A percentile compares a stretch with the other conserved stretches of the same genome.
These are phyloP conservation scores for Erodium maritimum DNA, from an alignment of 345 rosid species.

Conservation along the genomic window DNA sequence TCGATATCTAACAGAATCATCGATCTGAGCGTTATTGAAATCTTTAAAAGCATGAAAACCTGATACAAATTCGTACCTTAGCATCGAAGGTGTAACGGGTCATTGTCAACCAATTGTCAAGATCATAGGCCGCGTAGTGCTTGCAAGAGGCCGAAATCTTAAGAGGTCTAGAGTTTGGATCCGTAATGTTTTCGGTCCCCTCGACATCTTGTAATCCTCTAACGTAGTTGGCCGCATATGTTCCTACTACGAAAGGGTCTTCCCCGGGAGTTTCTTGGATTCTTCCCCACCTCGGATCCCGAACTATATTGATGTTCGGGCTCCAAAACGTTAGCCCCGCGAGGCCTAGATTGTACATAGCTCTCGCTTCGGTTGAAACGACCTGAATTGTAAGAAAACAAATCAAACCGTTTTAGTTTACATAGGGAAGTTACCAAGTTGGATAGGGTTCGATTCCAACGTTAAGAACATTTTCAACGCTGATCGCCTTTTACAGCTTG, in stretches of 20 bases:
- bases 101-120: conserved; percentile 29
- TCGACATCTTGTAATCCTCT: conserved; percentile 37
- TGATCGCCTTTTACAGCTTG: too few relatives aligned
- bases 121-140: conserved; percentile 34
- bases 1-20: too few relatives aligned
- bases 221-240: conserved; percentile 25
- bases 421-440: too few relatives aligned
- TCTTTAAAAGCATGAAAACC: too few relatives aligned
- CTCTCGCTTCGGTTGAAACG: conserved; percentile 42
- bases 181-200: conserved; percentile 8
- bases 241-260: conserved; percentile 31
- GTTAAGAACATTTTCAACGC: too few relatives aligned
- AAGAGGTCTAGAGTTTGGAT: conserved; percentile 25
- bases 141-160: conserved; percentile 36
- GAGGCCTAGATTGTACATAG: conserved; percentile 38
- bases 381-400: too few relatives aligned
- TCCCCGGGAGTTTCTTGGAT: conserved; percentile 32
- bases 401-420: too few relatives aligned
- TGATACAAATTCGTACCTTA: conserved; percentile 9
- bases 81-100: conserved; percentile 21
- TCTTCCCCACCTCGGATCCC: conserved; percentile 48
- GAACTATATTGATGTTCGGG: conserved; percentile 29
- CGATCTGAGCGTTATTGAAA: too few relatives aligned
- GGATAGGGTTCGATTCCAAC: too few relatives aligned
- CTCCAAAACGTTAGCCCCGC: conserved; percentile 38